phyloP scores from a whole-genome alignment of 2,329 filamentous ascomycete species.

The Neospermospora avenae region DNA sequence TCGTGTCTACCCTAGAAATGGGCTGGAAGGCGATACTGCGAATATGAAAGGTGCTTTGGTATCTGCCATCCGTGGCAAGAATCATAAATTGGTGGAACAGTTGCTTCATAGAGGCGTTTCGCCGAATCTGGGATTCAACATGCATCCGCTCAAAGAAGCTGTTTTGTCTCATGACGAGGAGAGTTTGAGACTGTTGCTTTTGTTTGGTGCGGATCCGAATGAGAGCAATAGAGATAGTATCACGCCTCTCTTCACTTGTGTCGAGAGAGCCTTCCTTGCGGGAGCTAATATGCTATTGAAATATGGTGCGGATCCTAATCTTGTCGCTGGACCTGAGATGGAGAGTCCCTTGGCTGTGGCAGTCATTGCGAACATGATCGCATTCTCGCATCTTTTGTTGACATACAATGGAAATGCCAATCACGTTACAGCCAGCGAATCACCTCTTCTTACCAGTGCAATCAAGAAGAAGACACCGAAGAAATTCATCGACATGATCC shows the following conservation, averaged over 20 bases:
- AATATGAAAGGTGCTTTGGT: slow-evolving; percentile 48
- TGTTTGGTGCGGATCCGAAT: slow-evolving; percentile 58
- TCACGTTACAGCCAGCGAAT: slow-evolving; percentile 50
- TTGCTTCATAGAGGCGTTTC: slow-evolving; percentile 56
- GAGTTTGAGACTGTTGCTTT: slow-evolving; percentile 51
- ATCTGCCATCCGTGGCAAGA: slow-evolving; percentile 53
- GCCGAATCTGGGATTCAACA: slow-evolving; percentile 45
- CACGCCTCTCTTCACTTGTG: slow-evolving; percentile 50
- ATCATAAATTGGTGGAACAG: slow-evolving; percentile 55
- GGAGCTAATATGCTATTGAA: slow-evolving; percentile 59
- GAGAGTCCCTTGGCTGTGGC: slow-evolving; percentile 55
- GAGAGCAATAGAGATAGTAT: slow-evolving; percentile 45
- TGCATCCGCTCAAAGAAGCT: slow-evolving; percentile 51
- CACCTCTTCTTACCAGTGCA: slow-evolving; percentile 56
- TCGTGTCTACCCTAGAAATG: slow-evolving; percentile 48
- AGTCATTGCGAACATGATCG: slow-evolving; percentile 49
- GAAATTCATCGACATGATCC: slow-evolving; percentile 54
- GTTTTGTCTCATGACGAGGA: slow-evolving; percentile 50
- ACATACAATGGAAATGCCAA: slow-evolving; percentile 59
- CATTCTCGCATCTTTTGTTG: slow-evolving; percentile 57
- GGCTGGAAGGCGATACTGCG: slow-evolving; percentile 40
- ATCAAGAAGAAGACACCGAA: slow-evolving; percentile 57
- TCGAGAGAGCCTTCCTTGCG: slow-evolving; percentile 52
- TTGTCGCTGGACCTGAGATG: slow-evolving; percentile 45
- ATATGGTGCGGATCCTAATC: slow-evolving; percentile 59